Base-by-base conservation (phyloP, 1,284 basidiomycete genomes). In the Rhodofomes roseus region DNA sequence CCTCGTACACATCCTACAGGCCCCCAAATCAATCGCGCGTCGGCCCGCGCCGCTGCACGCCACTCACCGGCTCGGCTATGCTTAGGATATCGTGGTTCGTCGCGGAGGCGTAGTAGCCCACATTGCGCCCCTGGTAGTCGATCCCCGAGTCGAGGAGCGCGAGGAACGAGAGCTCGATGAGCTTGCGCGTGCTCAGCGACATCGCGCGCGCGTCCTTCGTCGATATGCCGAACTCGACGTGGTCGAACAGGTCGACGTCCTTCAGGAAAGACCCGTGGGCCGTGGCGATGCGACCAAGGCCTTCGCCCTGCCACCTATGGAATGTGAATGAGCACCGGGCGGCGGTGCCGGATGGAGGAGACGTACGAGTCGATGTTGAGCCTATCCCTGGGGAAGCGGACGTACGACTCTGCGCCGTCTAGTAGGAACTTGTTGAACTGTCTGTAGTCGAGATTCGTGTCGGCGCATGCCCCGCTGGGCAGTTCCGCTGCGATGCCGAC, bases 61-160 rank as follows among this genome's bases (percentile, higher is more conserved):
- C n/a, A 36, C 0, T 36, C 40, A 58, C 51, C 3, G 5, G 50
- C 11, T 25, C 52, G 55, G 23, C 11, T 34, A 29, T 18, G 14
- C 40, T 18, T 5, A 50, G 41, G 7, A 62, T 56, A 36, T 65
- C 65, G 25, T 61, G 56, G 2, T 53, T 51, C 14, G 64, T 58
- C 4, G 70, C 77, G 5, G 74, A 68, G 56, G 69, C 73, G 60
- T 70, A 79, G 55, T 73, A 74, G 1, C 78, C 77, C 22, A 80
- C 69, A 23, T 73, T 73, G 39, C 65, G 64, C 8, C 70, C 71
- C 6, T 76, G 63, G 54, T 76, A 77, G 50, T 79, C 70, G 29
- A 80, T 77, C 4, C 77, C 77, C 1, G 77, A 75, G 61, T 80
- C 77, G 16, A 70, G 64, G 1, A 80, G 67, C 2, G 74, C 73